Evolutionary conservation across 2,329 filamentous ascomycete genomes (phyloP).

Genomic region (Cephalotrichum gorgonifer): DNA sequence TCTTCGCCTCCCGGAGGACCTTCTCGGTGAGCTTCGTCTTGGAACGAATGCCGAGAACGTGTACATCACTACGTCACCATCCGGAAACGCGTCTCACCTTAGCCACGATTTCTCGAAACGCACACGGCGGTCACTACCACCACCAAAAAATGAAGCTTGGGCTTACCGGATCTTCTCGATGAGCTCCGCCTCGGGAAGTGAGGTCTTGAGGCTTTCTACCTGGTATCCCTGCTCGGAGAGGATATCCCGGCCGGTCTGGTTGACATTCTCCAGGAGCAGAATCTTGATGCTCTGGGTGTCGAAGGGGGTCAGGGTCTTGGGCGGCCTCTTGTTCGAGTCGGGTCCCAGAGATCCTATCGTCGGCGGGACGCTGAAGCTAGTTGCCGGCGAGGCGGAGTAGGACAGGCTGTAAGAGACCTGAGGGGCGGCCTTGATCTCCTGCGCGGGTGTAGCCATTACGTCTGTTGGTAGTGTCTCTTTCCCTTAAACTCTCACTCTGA

Average conservation of each 20-base stretch:
- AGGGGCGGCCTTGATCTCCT: constrained; percentile 34
- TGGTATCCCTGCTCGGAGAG: constrained; percentile 84
- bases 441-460: constrained; percentile 24
- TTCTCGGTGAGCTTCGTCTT: constrained; percentile 89
- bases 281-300: constrained; percentile 95
- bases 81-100: neutral
- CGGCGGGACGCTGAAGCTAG: constrained; percentile 69
- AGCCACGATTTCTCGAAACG: neutral
- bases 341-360: constrained; percentile 31
- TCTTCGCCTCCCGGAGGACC: constrained; percentile 81
- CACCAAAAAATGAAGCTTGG: neutral
- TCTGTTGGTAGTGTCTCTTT: neutral
- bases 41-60: constrained; percentile 95
- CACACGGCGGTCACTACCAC: neutral
- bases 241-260: constrained; percentile 77
- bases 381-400: constrained; percentile 64
- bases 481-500: neutral
- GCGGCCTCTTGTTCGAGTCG: constrained; percentile 29
- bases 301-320: constrained; percentile 88
- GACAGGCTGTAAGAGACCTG: constrained; percentile 47
- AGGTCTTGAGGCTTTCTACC: constrained; percentile 83
- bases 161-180: constrained; percentile 90
- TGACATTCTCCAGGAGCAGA: constrained; percentile 89
- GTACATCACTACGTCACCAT: constrained; percentile 58
- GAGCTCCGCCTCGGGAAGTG: constrained; percentile 81